Conservation (phyloP, 192 early-diverging fungal genomes). For the Podochytrium sp. region DNA sequence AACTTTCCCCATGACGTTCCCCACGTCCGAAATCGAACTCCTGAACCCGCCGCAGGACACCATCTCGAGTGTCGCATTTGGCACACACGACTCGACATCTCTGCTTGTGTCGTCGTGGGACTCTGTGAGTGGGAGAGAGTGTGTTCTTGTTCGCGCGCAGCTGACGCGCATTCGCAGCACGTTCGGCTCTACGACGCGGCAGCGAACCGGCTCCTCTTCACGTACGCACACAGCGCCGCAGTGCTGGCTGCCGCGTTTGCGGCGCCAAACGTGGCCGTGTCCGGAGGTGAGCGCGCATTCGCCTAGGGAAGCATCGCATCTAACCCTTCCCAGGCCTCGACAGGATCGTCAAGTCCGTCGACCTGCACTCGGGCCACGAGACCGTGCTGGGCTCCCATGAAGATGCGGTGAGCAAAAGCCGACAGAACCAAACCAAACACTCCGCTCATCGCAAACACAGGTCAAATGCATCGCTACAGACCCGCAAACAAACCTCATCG, state of each 20-base stretch:
- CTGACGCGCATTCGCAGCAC: conserved; percentile 47
- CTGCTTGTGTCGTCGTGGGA: conserved; percentile 93
- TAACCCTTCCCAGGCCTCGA: conserved; percentile 10
- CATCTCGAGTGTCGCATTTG: conserved; percentile 77
- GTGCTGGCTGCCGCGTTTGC: conserved; percentile 83
- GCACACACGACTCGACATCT: conserved; percentile 62
- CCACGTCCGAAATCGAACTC: conserved; percentile 59
- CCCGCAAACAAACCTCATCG: conserved; percentile 38
- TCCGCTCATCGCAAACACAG: conserved; percentile 34
- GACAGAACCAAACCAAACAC: not conserved
- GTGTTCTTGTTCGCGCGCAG: not conserved
- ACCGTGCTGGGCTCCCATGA: conserved; percentile 78
- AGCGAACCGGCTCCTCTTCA: conserved; percentile 56
- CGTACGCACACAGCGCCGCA: conserved; percentile 69
- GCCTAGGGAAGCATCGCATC: not conserved
- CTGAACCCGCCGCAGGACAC: conserved; percentile 82
- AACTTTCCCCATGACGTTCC: not conserved
- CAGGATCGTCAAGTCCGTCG: conserved; percentile 30
- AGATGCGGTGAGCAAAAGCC: conserved; percentile 72
- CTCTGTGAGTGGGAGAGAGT: conserved; percentile 64
- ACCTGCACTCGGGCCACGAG: conserved; percentile 60
- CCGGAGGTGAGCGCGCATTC: conserved; percentile 57
- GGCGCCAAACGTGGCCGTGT: conserved; percentile 57
- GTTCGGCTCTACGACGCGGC: conserved; percentile 83
- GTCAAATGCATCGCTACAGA: conserved; percentile 35